phyloP scores from a whole-genome alignment of 805 yeast genomes.

The Komagataella kurtzmanii region DNA sequence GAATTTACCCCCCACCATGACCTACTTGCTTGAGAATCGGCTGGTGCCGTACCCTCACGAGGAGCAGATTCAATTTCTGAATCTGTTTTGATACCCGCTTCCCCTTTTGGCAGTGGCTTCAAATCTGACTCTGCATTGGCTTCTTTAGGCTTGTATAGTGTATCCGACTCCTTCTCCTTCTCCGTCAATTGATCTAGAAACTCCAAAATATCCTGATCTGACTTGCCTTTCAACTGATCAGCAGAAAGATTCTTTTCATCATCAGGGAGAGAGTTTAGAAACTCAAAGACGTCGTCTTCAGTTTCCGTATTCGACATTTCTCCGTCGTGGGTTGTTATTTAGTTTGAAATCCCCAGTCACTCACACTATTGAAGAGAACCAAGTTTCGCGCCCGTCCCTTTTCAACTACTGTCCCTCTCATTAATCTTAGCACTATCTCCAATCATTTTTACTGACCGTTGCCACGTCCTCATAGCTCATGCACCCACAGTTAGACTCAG shows the following conservation, averaged over 20 bases:
- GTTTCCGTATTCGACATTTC: conserved; percentile 10
- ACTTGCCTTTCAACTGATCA: conserved; percentile 18
- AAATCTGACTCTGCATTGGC: background rate
- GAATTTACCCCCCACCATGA: background rate
- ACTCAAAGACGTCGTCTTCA: conserved; percentile 68
- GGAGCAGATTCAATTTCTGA: background rate
- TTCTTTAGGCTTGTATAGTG: conserved; percentile 3
- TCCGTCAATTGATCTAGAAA: conserved; percentile 61
- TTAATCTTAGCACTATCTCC: background rate
- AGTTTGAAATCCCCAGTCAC: background rate
- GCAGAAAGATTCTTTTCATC: conserved; percentile 18
- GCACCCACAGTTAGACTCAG: conserved; percentile 32
- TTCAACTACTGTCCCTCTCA: background rate
- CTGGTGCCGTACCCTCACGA: conserved; percentile 1
- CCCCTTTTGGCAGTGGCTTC: background rate
- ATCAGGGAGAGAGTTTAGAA: conserved; percentile 69
- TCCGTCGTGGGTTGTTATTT: background rate
- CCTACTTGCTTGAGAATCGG: background rate
- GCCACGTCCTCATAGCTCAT: conserved; percentile 5
- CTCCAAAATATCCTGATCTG: conserved; percentile 38
- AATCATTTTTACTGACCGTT: background rate
- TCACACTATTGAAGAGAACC: background rate
- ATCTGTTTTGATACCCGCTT: background rate
- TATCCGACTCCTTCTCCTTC: conserved; percentile 8
- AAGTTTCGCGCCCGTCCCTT: background rate